Evolutionary conservation across 441 rosid species (phyloP).

Genomic region (Adansonia rubrostipa): DNA sequence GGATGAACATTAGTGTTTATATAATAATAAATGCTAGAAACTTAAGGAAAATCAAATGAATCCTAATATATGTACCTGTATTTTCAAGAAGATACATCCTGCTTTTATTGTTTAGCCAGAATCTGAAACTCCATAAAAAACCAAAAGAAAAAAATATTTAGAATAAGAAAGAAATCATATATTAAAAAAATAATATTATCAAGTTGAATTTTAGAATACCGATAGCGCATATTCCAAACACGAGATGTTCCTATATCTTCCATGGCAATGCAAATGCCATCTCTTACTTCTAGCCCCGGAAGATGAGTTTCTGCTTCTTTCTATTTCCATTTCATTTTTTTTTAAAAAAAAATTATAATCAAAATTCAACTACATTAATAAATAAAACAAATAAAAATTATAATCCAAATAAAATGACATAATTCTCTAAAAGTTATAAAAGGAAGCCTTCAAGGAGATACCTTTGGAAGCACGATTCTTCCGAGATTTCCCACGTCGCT

Average conservation of each 20-base stretch:
- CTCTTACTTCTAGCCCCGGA: constrained; percentile 93
- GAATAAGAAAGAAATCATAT: no score
- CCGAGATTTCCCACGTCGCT: constrained; percentile 95
- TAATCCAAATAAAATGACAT: no score
- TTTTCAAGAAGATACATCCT: constrained; percentile 99
- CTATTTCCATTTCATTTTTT: constrained; percentile 32
- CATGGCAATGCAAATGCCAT: constrained; percentile 91
- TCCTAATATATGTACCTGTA: constrained; percentile 53
- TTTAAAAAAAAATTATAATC: no score
- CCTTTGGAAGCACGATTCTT: constrained; percentile 94
- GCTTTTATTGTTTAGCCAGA: constrained; percentile 99
- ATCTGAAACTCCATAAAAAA: constrained; percentile 56
- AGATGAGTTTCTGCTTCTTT: constrained; percentile 98
- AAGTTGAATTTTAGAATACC: constrained; percentile 46
- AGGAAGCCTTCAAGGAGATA: no score
- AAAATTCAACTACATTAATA: no score
- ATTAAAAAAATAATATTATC: not conserved
- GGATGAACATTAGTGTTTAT: no score
- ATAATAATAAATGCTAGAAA: not conserved
- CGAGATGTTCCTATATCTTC: constrained; percentile 97
- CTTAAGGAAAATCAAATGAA: not conserved
- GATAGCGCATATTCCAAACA: constrained; percentile 97
- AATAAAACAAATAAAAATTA: no score
- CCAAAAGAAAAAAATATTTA: no score
- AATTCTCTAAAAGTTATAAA: no score